Percentiles rank a stretch among this genome's conserved stretches.
Evolutionary conservation across 192 early-diverging fungal species (phyloP).

Genomic region (Coemansia sp.): DNA sequence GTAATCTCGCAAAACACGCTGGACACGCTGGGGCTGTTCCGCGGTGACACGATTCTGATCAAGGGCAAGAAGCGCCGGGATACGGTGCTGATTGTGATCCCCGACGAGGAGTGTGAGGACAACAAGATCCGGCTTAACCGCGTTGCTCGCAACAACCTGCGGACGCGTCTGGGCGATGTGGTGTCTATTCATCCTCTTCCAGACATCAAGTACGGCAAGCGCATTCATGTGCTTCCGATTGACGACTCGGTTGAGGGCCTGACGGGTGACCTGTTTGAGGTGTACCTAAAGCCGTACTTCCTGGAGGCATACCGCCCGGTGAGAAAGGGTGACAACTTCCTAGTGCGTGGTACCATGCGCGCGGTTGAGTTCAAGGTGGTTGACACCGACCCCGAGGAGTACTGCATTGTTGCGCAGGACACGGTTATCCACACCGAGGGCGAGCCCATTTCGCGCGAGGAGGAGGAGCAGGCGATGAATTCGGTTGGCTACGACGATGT

Average conservation of each 20-base stretch:
- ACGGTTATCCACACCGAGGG: slow-evolving; percentile 99
- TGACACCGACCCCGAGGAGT: slow-evolving; percentile 90
- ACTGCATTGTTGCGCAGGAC: slow-evolving; percentile 97
- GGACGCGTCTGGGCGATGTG: slow-evolving; percentile 93
- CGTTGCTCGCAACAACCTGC: slow-evolving; percentile 93
- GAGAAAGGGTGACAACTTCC: slow-evolving; percentile 90
- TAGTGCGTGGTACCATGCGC: slow-evolving; percentile 94
- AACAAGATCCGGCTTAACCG: slow-evolving; percentile 95
- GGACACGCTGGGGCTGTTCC: slow-evolving; percentile 88
- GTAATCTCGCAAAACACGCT: slow-evolving; percentile 88
- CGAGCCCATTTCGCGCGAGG: slow-evolving; percentile 98
- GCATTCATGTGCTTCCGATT: slow-evolving; percentile 95
- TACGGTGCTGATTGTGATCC: slow-evolving; percentile 91
- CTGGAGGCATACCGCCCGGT: slow-evolving; percentile 97
- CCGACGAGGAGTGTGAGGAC: slow-evolving; percentile 89
- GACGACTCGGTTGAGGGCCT: slow-evolving; percentile 98
- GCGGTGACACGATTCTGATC: slow-evolving; percentile 93
- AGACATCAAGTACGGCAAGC: slow-evolving; percentile 97
- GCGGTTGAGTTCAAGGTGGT: slow-evolving; percentile 99
- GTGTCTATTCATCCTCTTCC: slow-evolving; percentile 87
- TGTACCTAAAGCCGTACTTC: slow-evolving; percentile 98
- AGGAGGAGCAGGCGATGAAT: slow-evolving; percentile 90
- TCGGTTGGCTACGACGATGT: slow-evolving; percentile 99
- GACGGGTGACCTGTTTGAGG: slow-evolving; percentile 96
- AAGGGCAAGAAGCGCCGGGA: slow-evolving; percentile 99